Base-by-base conservation (phyloP, 805 yeast species). In the Babjeviella inositovora region DNA sequence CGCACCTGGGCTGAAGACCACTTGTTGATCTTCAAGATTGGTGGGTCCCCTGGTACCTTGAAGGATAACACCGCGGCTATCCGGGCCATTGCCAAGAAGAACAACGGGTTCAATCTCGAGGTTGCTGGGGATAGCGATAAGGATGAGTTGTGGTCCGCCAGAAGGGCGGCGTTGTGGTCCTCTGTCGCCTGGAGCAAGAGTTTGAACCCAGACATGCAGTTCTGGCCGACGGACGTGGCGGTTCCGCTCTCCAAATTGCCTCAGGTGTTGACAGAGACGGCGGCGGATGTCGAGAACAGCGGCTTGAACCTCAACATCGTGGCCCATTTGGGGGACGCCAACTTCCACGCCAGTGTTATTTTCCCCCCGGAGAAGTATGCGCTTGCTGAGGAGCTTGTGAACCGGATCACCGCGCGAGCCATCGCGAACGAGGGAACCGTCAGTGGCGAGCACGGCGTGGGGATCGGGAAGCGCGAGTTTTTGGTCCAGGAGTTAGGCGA, bases 271-370 rank as follows among this genome's bases (percentile, higher is more conserved):
- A 47, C 57, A 18, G 69, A 63, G 27, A 71, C 87, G 3, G 66
- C 75, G 35, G 55, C 59, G 7, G 80, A 79, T 35, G 59, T 81
- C 42, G 58, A 52, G 14, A 37, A 46, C 3, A 57, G 63, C 19
- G 81, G 80, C 0, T 49, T 76, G 27, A 35, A 47, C 9, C 70
- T 75, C 10, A 65, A 84, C 6, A 62, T 76, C 15, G 70, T 82
- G 39, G 93, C 93, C 5, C 95, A 82, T 44, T 82, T 77, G 16
- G 94, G 94, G 11, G 94, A 84, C 46, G 95, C 94, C 17, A 82
- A 82, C 48, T 80, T 82, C 52, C 95, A 82, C 40, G 74, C 80
- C n/a, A 61, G 77, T 28, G 38, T 82, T 15, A 50, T 73, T 25
- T 76, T 70, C 45, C 63, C 70, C 29, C 63, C 64, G 6, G 50